Evolutionary conservation across 768 basidiomycete species (phyloP).

Genomic region (Candolleomyces aberdarensis): DNA sequence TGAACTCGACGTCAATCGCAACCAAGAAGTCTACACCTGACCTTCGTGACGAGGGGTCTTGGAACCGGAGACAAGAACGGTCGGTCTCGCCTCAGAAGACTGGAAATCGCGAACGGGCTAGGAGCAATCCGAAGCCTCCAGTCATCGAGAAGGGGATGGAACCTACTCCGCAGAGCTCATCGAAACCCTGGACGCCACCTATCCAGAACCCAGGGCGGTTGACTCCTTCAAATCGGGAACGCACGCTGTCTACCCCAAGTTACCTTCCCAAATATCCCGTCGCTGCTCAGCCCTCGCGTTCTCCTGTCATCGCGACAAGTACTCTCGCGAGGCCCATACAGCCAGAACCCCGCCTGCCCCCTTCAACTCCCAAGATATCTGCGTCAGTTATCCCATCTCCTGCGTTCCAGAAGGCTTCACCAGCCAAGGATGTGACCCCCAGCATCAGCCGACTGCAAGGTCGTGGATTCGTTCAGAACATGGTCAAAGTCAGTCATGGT

Average conservation of each 20-base stretch:
- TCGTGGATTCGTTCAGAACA: conserved; percentile 81
- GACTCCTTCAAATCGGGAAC: conserved; percentile 12
- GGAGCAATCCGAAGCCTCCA: conserved; percentile 40
- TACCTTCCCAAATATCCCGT: conserved; percentile 16
- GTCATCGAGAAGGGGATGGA: conserved; percentile 4
- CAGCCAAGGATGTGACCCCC: conserved; percentile 72
- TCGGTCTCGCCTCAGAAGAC: conserved; percentile 30
- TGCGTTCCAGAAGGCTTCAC: conserved; percentile 54
- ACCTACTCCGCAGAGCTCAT: background rate
- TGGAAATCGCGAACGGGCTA: conserved; percentile 45
- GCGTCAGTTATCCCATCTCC: conserved; percentile 46
- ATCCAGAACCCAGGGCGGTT: conserved; percentile 6
- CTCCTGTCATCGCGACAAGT: conserved; percentile 33
- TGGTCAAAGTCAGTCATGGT: conserved; percentile 68
- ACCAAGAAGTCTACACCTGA: background rate
- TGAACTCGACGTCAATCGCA: background rate
- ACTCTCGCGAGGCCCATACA: conserved; percentile 53
- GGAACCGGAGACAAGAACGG: background rate
- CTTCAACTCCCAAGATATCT: conserved; percentile 41
- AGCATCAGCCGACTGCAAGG: conserved; percentile 82
- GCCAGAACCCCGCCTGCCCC: conserved; percentile 45
- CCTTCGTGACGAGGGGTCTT: background rate
- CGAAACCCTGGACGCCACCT: background rate
- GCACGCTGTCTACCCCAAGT: conserved; percentile 15
- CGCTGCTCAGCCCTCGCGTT: conserved; percentile 22